phyloP scores from a whole-genome alignment of 2,329 filamentous ascomycete species.

The Verticillium alfalfae region DNA sequence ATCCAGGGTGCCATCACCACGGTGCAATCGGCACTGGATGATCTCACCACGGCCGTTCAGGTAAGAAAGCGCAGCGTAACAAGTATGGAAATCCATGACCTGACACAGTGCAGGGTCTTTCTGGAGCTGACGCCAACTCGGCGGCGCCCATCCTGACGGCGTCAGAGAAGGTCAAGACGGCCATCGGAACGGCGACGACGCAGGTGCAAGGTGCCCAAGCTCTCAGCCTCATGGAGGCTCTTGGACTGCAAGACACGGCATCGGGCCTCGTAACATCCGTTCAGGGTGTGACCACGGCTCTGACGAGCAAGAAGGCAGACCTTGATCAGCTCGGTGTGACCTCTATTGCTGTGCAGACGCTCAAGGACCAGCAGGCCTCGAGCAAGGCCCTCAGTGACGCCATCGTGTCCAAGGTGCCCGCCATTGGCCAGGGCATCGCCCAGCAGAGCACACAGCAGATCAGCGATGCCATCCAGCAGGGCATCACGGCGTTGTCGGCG shows the following conservation, averaged over 20 bases:
- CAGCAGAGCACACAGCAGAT: constrained; percentile 18
- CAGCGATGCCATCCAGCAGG: constrained; percentile 13
- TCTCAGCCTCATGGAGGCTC: constrained; percentile 15
- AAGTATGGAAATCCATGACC: not conserved
- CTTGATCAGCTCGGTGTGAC: constrained; percentile 20
- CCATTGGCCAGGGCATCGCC: constrained; percentile 19
- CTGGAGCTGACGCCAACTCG: constrained; percentile 44
- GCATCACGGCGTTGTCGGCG: constrained; percentile 12
- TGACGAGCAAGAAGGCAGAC: constrained; percentile 17
- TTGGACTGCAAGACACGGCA: constrained; percentile 15
- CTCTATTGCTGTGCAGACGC: constrained; percentile 14
- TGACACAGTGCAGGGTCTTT: constrained; percentile 12
- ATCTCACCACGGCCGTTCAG: constrained; percentile 26
- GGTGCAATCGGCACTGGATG: constrained; percentile 53
- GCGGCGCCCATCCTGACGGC: constrained; percentile 24
- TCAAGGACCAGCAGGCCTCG: constrained; percentile 15
- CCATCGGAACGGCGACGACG: constrained; percentile 13
- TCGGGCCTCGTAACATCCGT: constrained; percentile 13
- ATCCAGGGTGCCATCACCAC: constrained; percentile 55
- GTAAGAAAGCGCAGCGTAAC: not conserved
- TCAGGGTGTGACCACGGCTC: constrained; percentile 12
- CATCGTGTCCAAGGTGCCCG: constrained; percentile 19
- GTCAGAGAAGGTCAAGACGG: constrained; percentile 14
- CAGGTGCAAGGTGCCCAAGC: constrained; percentile 19
- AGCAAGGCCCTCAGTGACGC: constrained; percentile 15